These are phyloP conservation scores for Nepenthes alata DNA, from an alignment of 179 eudicot genomes.

Conservation along the genomic window DNA sequence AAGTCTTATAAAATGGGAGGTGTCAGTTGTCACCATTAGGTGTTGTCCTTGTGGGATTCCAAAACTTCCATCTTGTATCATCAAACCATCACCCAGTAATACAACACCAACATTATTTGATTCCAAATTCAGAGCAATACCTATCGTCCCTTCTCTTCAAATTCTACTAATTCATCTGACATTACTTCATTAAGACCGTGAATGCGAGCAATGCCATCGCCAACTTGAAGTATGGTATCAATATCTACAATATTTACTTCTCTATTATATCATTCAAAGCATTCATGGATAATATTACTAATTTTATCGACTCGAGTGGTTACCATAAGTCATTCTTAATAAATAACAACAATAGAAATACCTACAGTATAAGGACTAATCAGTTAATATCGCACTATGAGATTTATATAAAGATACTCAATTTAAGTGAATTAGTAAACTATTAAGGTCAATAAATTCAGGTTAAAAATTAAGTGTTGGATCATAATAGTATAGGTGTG, in stretches of 20 bases:
- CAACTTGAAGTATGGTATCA: conserved; percentile 4
- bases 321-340: conserved; percentile 8
- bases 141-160: neutral
- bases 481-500: no score
- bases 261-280: conserved; percentile 10
- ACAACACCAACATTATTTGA: conserved; percentile 3
- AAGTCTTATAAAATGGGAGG: no score
- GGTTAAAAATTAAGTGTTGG: no score
- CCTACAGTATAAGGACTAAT: conserved; percentile 4
- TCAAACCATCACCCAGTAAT: conserved; percentile 2
- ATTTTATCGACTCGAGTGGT: conserved; percentile 15
- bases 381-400: no score
- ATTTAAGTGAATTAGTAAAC: no score
- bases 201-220: conserved; percentile 10
- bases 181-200: conserved; percentile 7
- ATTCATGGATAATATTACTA: conserved; percentile 12
- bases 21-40: no score
- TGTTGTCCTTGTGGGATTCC: no score
- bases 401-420: no score
- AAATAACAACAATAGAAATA: neutral
- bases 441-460: no score
- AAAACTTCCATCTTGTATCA: neutral
- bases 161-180: neutral
- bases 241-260: conserved; percentile 12
- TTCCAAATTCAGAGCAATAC: conserved; percentile 2